A percentile compares a stretch with the other conserved stretches of the same genome.
Conservation (phyloP, 2,329 filamentous ascomycete genomes). For the Pseudogymnoascus sp. region DNA sequence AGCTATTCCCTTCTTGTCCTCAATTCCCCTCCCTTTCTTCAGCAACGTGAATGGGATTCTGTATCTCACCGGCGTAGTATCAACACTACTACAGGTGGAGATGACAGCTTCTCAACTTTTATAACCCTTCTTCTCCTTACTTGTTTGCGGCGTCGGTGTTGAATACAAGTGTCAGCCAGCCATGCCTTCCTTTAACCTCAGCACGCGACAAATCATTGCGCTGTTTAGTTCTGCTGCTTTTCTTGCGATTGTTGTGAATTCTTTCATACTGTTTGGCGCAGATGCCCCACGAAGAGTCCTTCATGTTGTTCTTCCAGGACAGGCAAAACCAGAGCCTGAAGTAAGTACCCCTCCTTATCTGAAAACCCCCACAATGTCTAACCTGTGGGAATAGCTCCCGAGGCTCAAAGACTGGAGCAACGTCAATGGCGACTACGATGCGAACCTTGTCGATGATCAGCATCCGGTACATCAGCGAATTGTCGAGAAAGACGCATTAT, state of each 20-base stretch:
- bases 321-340: conserved; percentile 12
- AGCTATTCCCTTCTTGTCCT: background rate
- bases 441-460: conserved; percentile 23
- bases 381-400: conserved; percentile 18
- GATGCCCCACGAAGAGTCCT: conserved; percentile 24
- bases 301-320: conserved; percentile 20
- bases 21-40: background rate
- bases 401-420: conserved; percentile 21
- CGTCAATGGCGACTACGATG: conserved; percentile 22
- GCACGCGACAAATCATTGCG: conserved; percentile 22
- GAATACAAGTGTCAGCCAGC: conserved; percentile 9
- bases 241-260: conserved; percentile 24
- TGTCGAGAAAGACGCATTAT: conserved; percentile 20
- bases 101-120: background rate
- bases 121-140: background rate
- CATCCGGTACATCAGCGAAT: conserved; percentile 23
- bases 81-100: background rate
- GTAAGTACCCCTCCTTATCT: conserved; percentile 15
- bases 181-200: conserved; percentile 21
- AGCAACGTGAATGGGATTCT: background rate
- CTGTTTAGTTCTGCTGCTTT: conserved; percentile 18
- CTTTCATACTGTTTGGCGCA: conserved; percentile 21
- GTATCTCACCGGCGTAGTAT: background rate
- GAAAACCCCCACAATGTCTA: conserved; percentile 10
- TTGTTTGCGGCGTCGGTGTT: background rate